Percentiles rank a stretch among this genome's conserved stretches.
Evolutionary conservation across 2,329 filamentous ascomycete species (phyloP).

Genomic region (Taxawa tesnikishii): DNA sequence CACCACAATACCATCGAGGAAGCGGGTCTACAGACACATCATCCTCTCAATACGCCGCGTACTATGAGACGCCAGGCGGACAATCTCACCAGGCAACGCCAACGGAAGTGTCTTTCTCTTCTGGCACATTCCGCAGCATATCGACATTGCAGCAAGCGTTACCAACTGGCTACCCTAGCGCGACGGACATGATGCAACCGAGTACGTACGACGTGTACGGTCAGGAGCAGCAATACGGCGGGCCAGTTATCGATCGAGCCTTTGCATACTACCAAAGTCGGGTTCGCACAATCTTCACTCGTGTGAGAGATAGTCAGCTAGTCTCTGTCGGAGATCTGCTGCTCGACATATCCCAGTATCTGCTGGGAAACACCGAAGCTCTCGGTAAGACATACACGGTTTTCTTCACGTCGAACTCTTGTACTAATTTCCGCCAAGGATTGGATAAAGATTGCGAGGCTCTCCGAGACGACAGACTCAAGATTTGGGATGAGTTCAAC

Average conservation of each 20-base stretch:
- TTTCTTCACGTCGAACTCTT: too few species aligned
- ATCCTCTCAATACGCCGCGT: not conserved
- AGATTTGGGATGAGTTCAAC: conserved; percentile 91
- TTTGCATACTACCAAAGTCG: conserved; percentile 27
- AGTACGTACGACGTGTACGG: not conserved
- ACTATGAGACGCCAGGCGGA: too few species aligned
- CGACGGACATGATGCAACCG: not conserved
- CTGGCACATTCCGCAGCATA: too few species aligned
- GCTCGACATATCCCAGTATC: conserved; percentile 52
- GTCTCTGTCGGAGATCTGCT: conserved; percentile 46
- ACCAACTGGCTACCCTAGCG: not conserved
- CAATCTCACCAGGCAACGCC: too few species aligned
- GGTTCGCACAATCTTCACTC: conserved; percentile 55
- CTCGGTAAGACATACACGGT: too few species aligned
- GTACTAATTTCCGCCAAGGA: too few species aligned
- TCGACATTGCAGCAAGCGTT: too few species aligned
- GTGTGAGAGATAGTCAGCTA: conserved; percentile 51
- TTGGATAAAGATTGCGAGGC: conserved; percentile 72
- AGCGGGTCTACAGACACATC: not conserved
- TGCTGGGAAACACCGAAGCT: conserved; percentile 51
- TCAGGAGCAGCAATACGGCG: not conserved
- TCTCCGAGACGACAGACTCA: conserved; percentile 63
- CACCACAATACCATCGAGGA: not conserved
- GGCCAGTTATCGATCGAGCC: not conserved
- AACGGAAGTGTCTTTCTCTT: too few species aligned